Base-by-base conservation (phyloP, 257 asterid species). In the Misopates orontium region DNA sequence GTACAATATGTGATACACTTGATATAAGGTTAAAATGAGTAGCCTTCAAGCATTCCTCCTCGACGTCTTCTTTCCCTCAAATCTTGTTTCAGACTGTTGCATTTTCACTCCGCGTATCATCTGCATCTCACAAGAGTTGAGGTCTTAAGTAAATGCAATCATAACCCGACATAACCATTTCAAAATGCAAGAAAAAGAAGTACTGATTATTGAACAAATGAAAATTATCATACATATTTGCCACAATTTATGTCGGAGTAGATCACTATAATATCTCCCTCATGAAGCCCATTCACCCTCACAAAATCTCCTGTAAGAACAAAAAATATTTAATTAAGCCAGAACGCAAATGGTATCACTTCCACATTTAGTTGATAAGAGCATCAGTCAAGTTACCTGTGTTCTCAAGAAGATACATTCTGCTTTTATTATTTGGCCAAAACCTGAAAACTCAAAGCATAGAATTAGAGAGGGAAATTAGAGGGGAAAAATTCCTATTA, bases 331-430 rank as follows among this genome's bases (percentile, higher is more conserved):
- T 17, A 44, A 49, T 70, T 16, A n/a, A n/a, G n/a, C n/a, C n/a
- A 68, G 24, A 22, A 15, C 41, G 21, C 63, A 0, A 12, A 2
- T 9, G 9, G 12, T 0, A 24, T 21, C 48, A 49, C 28, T 47
- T 49, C 15, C 48, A 48, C 42, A 36, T 1, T 5, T 13, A 22
- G 28, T 39, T 3, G 21, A 17, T 21, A 10, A 6, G 16, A 14
- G 36, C 4, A 15, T 13, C 16, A 28, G 3, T 1, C 12, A 11
- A 20, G 0, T 40, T 60, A 60, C 66, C 66, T 8, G 66, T 60
- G 36, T 91, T 91, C 74, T 89, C 98, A 58, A 91, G 90, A 64
- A 91, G 90, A 79, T 91, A 91, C 98, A 91, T 91, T 67, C 96
- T 75, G 73, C 98, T 91, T 64, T 89, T 91, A 88, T 91, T 91